Percentiles rank a stretch among this genome's conserved stretches.
Conservation (phyloP, 148 eudicot genomes). For the Nepenthes mirabilis region DNA sequence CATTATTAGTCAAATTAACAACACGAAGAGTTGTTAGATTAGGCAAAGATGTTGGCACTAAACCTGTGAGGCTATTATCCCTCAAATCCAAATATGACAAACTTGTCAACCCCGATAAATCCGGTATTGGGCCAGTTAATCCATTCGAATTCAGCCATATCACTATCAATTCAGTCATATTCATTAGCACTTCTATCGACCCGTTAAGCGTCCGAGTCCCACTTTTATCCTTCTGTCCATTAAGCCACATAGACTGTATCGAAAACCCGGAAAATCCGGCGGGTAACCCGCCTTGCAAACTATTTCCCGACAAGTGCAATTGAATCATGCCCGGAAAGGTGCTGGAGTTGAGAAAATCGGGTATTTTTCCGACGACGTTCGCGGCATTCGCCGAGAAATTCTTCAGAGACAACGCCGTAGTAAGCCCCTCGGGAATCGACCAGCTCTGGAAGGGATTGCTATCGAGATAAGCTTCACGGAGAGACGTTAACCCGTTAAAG, state of each 20-base stretch:
- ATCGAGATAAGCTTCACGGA: slow-evolving; percentile 42
- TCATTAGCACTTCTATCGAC: slow-evolving; percentile 40
- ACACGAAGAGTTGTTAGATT: slow-evolving; percentile 19
- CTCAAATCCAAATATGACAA: slow-evolving; percentile 51
- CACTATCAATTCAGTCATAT: slow-evolving; percentile 58
- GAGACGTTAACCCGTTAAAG: slow-evolving; percentile 34
- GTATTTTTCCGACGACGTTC: slow-evolving; percentile 45
- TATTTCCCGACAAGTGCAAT: slow-evolving; percentile 42
- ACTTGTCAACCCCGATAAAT: slow-evolving; percentile 26
- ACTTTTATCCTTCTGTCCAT: slow-evolving; percentile 28
- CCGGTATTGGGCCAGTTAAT: slow-evolving; percentile 74
- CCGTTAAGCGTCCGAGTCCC: slow-evolving; percentile 32
- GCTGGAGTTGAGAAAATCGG: slow-evolving; percentile 28
- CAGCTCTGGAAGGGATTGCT: slow-evolving; percentile 41
- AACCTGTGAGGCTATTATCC: slow-evolving; percentile 63
- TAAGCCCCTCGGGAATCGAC: slow-evolving; percentile 42
- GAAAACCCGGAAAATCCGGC: slow-evolving; percentile 32
- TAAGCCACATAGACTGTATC: slow-evolving; percentile 62
- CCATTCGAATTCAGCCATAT: slow-evolving; percentile 57
- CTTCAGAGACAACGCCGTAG: slow-evolving; percentile 21
- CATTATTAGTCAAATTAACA: slow-evolving; percentile 58
- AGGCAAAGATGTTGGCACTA: slow-evolving; percentile 43
- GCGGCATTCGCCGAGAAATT: slow-evolving; percentile 48
- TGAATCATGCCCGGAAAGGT: slow-evolving; percentile 31
- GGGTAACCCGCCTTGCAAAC: slow-evolving; percentile 50